Conservation (phyloP, 2,329 filamentous ascomycete species). For the Xylaria arbuscula region DNA sequence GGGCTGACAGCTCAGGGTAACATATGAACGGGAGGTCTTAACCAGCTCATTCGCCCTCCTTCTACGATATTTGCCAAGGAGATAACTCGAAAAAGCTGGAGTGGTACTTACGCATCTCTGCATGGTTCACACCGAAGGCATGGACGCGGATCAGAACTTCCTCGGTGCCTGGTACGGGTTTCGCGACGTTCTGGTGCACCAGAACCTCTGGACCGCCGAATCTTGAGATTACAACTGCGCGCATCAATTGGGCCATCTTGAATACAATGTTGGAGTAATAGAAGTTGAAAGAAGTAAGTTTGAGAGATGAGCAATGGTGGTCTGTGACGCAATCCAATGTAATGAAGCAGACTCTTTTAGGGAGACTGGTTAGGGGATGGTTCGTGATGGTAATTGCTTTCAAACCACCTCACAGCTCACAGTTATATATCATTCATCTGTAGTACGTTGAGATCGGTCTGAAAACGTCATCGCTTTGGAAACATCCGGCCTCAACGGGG, state of each 20-base stretch:
- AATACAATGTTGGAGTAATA: background rate
- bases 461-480: conserved; percentile 14
- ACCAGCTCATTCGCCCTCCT: background rate
- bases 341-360: background rate
- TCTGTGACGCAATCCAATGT: background rate
- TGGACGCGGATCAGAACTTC: conserved; percentile 52
- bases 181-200: conserved; percentile 42
- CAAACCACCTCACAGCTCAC: background rate
- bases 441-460: background rate
- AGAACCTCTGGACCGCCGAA: conserved; percentile 51
- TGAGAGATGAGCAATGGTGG: background rate
- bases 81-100: too few relatives aligned
- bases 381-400: background rate
- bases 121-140: conserved; percentile 58
- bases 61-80: background rate
- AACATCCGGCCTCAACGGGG: conserved; percentile 9
- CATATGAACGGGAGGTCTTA: background rate
- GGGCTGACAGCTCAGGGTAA: background rate
- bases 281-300: background rate
- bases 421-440: background rate
- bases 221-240: conserved; percentile 50
- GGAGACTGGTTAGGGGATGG: background rate
- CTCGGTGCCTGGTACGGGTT: conserved; percentile 45
- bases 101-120: conserved; percentile 52
- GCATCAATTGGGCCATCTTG: conserved; percentile 44